These are phyloP conservation scores for Glycine tomentella DNA, from an alignment of 306 rosid genomes.

Conservation along the genomic window DNA sequence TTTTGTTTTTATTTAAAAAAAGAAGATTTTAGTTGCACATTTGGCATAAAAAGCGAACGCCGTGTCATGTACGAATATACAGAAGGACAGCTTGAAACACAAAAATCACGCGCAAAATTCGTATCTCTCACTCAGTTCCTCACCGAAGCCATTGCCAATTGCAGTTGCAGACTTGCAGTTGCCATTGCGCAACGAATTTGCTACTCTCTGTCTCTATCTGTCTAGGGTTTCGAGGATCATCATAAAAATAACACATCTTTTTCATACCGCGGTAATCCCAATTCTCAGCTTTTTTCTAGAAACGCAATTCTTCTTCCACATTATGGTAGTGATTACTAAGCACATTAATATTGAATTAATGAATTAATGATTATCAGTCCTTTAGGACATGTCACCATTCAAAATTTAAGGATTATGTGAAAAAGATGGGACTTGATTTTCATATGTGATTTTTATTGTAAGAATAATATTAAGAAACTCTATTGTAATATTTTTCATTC, in stretches of 20 bases:
- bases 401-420: too few species aligned
- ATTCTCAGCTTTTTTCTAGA: slow-evolving; percentile 46
- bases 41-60: slow-evolving; percentile 20
- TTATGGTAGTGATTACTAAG: too few species aligned
- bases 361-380: too few species aligned
- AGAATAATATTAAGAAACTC: too few species aligned
- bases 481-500: too few species aligned
- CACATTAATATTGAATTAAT: too few species aligned
- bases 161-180: slow-evolving; percentile 6
- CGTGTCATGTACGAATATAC: neutral
- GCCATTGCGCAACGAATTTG: slow-evolving; percentile 45
- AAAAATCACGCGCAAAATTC: slow-evolving; percentile 45
- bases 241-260: neutral
- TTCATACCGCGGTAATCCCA: slow-evolving; percentile 59
- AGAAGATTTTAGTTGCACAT: slow-evolving; percentile 1
- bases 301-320: neutral
- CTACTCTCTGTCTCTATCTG: slow-evolving; percentile 14
- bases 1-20: neutral
- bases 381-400: too few species aligned
- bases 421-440: too few species aligned
- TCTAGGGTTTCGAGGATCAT: slow-evolving; percentile 58
- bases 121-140: slow-evolving; percentile 34
- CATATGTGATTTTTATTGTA: too few species aligned
- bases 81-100: slow-evolving; percentile 23
- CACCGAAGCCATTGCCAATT: slow-evolving; percentile 4